Percentiles rank a stretch among this genome's conserved stretches.
Conservation (phyloP, 2,329 filamentous ascomycete species). For the Sporothrix schenckii region DNA sequence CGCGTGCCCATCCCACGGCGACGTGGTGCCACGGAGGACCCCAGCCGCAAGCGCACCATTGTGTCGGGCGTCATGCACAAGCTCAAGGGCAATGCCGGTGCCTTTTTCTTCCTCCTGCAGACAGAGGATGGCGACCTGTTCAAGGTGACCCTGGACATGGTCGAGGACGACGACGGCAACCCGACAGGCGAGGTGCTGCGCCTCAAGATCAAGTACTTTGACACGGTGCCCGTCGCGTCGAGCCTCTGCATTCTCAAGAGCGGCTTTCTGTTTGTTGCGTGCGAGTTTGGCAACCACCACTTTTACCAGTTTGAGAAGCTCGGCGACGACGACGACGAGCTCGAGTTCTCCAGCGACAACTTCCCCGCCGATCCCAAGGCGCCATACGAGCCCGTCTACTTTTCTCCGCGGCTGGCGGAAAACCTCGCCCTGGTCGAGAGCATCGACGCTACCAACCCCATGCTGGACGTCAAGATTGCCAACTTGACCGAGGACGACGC, state of each 20-base stretch:
- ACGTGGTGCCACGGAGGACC: slow-evolving; percentile 86
- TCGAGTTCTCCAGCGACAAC: slow-evolving; percentile 80
- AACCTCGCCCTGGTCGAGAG: slow-evolving; percentile 85
- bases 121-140: slow-evolving; percentile 98
- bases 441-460: slow-evolving; percentile 85
- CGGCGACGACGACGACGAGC: slow-evolving; percentile 90
- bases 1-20: slow-evolving; percentile 86
- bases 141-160: slow-evolving; percentile 92
- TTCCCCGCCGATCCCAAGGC: slow-evolving; percentile 76
- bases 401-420: slow-evolving; percentile 75
- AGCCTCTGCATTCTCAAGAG: slow-evolving; percentile 92
- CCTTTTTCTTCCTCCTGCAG: slow-evolving; percentile 96
- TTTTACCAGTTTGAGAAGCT: slow-evolving; percentile 98
- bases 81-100: slow-evolving; percentile 76
- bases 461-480: slow-evolving; percentile 87
- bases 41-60: slow-evolving; percentile 83
- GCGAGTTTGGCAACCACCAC: slow-evolving; percentile 88
- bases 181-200: slow-evolving; percentile 78
- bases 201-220: slow-evolving; percentile 95
- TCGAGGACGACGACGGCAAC: slow-evolving; percentile 76
- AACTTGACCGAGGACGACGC: slow-evolving; percentile 92
- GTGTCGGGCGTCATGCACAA: slow-evolving; percentile 96
- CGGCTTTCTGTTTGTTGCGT: slow-evolving; percentile 89
- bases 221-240: slow-evolving; percentile 86
- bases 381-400: slow-evolving; percentile 77